These are phyloP conservation scores for Beauveria scarabaeidicola DNA, from an alignment of 2,329 filamentous ascomycete species.

Conservation along the genomic window DNA sequence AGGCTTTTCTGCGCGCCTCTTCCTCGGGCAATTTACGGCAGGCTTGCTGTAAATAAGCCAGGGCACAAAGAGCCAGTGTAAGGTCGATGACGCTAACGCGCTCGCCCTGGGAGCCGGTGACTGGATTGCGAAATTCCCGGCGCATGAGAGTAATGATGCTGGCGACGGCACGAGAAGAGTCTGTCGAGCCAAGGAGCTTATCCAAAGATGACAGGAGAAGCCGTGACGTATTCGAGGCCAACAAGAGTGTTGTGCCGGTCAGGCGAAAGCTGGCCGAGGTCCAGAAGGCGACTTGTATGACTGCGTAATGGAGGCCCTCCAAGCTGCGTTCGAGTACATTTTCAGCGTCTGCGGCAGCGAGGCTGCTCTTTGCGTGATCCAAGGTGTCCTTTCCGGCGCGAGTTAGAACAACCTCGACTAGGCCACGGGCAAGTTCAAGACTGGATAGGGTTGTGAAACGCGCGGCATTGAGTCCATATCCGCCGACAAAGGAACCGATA, in stretches of 20 bases:
- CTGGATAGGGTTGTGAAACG: slow-evolving; percentile 49
- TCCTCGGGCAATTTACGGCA: slow-evolving; percentile 44
- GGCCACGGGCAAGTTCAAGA: slow-evolving; percentile 46
- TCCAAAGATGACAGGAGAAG: slow-evolving; percentile 51
- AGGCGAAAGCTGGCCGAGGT: slow-evolving; percentile 52
- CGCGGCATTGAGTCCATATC: slow-evolving; percentile 44
- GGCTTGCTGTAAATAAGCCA: slow-evolving; percentile 53
- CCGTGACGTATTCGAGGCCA: slow-evolving; percentile 48
- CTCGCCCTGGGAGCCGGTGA: slow-evolving; percentile 50
- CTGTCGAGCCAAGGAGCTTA: slow-evolving; percentile 59
- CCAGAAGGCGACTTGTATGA: slow-evolving; percentile 52
- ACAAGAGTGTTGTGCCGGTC: slow-evolving; percentile 45
- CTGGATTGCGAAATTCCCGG: slow-evolving; percentile 55
- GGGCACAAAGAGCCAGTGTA: slow-evolving; percentile 49
- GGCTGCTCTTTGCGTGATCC: slow-evolving; percentile 34
- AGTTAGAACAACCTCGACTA: slow-evolving; percentile 46
- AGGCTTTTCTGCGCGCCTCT: slow-evolving; percentile 36
- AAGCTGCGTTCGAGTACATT: slow-evolving; percentile 48
- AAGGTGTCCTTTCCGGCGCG: slow-evolving; percentile 43
- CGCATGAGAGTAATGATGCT: slow-evolving; percentile 57
- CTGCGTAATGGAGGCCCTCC: slow-evolving; percentile 46
- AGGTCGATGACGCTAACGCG: slow-evolving; percentile 52
- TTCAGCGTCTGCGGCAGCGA: slow-evolving; percentile 46
- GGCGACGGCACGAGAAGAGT: slow-evolving; percentile 58
- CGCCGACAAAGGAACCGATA: slow-evolving; percentile 42